These are phyloP conservation scores for Osmanthus fragrans DNA, from an alignment of 257 asterid species.

Conservation along the genomic window DNA sequence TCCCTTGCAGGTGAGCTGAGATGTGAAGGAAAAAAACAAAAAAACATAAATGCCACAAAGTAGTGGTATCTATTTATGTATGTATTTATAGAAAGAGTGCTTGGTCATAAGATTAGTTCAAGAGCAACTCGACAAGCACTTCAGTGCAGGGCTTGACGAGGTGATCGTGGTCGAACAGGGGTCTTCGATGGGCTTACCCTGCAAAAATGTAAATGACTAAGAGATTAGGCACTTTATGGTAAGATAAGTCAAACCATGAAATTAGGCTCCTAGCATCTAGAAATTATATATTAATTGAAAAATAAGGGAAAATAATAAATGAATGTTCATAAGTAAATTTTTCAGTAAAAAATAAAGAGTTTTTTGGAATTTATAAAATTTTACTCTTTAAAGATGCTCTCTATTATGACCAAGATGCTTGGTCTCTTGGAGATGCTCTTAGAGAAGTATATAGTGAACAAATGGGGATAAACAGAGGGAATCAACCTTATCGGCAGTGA, in stretches of 20 bases:
- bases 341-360: too few relatives aligned
- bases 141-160: slow-evolving; percentile 59
- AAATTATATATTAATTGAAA: too few relatives aligned
- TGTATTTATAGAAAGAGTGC: slow-evolving; percentile 11
- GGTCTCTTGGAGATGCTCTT: too few relatives aligned
- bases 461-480: background rate
- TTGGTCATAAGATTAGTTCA: slow-evolving; percentile 33
- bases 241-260: background rate
- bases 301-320: too few relatives aligned
- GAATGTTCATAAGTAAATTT: too few relatives aligned
- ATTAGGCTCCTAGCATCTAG: too few relatives aligned
- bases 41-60: background rate
- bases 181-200: slow-evolving; percentile 90
- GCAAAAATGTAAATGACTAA: slow-evolving; percentile 16
- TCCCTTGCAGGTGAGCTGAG: background rate
- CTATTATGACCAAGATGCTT: too few relatives aligned
- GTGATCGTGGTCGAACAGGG: slow-evolving; percentile 71
- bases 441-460: background rate
- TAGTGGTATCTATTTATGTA: slow-evolving; percentile 45
- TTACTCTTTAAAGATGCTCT: too few relatives aligned
- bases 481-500: slow-evolving; percentile 85
- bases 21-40: slow-evolving; percentile 19
- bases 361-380: too few relatives aligned
- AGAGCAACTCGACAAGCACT: slow-evolving; percentile 25
- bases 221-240: background rate